Conservation (phyloP, 805 yeast species). For the Wickerhamiella nectarea region DNA sequence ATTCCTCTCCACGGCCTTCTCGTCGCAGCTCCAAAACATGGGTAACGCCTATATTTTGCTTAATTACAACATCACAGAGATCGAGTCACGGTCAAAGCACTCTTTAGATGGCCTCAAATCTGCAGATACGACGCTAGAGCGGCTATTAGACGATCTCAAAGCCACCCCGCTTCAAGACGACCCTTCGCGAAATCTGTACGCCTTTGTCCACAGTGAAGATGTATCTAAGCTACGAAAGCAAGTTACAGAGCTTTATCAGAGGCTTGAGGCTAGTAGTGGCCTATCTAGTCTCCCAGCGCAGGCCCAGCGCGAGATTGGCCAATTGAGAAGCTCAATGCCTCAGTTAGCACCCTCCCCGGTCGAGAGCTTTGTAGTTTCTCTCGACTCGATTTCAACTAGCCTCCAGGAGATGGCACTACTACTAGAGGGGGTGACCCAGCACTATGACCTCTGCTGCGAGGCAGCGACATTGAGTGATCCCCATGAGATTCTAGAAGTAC, state of each 20-base stretch:
- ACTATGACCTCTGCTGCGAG: slow-evolving; percentile 63
- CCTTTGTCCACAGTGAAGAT: slow-evolving; percentile 17
- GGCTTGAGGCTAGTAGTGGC: slow-evolving; percentile 7
- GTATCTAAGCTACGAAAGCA: slow-evolving; percentile 11
- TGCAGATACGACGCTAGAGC: slow-evolving; percentile 15
- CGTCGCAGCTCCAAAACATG: slow-evolving; percentile 31
- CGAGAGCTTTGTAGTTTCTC: slow-evolving; percentile 20
- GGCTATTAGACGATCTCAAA: slow-evolving; percentile 14
- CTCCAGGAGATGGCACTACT: slow-evolving; percentile 61
- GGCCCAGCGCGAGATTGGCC: slow-evolving; percentile 14
- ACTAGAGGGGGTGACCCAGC: slow-evolving; percentile 59
- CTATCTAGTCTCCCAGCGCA: slow-evolving; percentile 12
- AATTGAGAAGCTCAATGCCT: slow-evolving; percentile 14
- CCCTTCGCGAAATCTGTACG: slow-evolving; percentile 8
- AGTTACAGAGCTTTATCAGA: slow-evolving; percentile 9
- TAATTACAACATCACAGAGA: slow-evolving; percentile 18
- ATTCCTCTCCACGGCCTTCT: slow-evolving; percentile 34
- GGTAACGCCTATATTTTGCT: slow-evolving; percentile 27
- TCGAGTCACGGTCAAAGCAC: slow-evolving; percentile 11
- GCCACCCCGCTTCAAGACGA: slow-evolving; percentile 13
- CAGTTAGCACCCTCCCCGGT: slow-evolving; percentile 19
- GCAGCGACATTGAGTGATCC: slow-evolving; percentile 32
- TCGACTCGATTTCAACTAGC: slow-evolving; percentile 20
- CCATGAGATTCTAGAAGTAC: slow-evolving; percentile 37
- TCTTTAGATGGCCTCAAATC: slow-evolving; percentile 9